Evolutionary conservation across 768 basidiomycete species (phyloP).

Genomic region (Lactarius akahatsu): DNA sequence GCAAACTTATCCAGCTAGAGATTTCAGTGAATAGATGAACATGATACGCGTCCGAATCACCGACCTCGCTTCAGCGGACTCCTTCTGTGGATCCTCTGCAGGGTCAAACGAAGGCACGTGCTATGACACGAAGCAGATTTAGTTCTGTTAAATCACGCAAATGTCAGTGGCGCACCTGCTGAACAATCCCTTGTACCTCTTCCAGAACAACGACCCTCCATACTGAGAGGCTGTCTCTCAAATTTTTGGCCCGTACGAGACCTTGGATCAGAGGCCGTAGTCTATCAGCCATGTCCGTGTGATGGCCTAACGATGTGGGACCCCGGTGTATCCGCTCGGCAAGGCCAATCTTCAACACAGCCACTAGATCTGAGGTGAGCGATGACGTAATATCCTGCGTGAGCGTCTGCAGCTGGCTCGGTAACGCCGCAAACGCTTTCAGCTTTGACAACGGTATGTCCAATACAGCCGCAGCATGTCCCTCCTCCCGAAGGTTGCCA

Average conservation of each 20-base stretch:
- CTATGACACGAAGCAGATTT: conserved; percentile 36
- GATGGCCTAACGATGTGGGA: neutral
- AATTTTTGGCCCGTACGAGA: conserved; percentile 68
- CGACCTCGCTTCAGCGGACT: conserved; percentile 22
- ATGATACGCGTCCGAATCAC: neutral
- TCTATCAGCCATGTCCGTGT: conserved; percentile 51
- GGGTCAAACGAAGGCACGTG: conserved; percentile 58
- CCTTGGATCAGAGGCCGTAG: conserved; percentile 73
- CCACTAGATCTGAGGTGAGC: conserved; percentile 75
- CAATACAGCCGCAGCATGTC: conserved; percentile 14
- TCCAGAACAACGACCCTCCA: conserved; percentile 70
- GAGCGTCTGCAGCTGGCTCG: conserved; percentile 65
- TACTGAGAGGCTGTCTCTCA: conserved; percentile 63
- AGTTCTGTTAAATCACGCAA: neutral
- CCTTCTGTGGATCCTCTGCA: conserved; percentile 48
- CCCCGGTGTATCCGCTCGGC: conserved; percentile 45
- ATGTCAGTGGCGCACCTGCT: conserved; percentile 48
- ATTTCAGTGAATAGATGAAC: neutral
- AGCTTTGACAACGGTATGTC: conserved; percentile 64
- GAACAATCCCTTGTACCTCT: conserved; percentile 57
- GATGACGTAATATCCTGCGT: conserved; percentile 75
- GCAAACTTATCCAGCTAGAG: conserved; percentile 47
- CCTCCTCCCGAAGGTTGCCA: conserved; percentile 24
- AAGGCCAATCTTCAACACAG: conserved; percentile 65
- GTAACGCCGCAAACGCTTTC: conserved; percentile 71